These are phyloP conservation scores for Sesbania bispinosa DNA, from an alignment of 306 rosid species.

Conservation along the genomic window DNA sequence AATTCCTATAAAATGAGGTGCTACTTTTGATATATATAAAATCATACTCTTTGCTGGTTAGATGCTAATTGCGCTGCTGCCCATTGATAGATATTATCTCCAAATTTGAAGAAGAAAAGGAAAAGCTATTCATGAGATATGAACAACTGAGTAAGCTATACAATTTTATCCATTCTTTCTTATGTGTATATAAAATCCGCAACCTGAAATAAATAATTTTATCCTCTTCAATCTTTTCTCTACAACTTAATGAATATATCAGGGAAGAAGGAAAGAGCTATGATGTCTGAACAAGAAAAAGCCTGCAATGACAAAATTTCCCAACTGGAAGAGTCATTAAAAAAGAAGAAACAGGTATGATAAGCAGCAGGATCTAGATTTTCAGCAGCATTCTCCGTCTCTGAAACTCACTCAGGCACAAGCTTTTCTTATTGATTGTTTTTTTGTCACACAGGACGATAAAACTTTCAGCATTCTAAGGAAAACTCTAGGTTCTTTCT, in stretches of 20 bases:
- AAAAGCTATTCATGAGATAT: conserved; percentile 64
- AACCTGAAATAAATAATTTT: not conserved
- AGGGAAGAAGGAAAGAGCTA: conserved; percentile 77
- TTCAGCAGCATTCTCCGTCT: not conserved
- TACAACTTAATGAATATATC: conserved; percentile 23
- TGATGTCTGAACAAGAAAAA: conserved; percentile 76
- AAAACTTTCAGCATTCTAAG: conserved; percentile 83
- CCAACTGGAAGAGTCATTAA: conserved; percentile 73
- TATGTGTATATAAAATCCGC: not conserved
- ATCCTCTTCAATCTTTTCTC: not conserved
- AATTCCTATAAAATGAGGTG: not conserved
- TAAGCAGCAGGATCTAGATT: conserved; percentile 10
- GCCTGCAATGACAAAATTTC: conserved; percentile 66
- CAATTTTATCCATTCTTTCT: not conserved
- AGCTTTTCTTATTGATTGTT: not conserved
- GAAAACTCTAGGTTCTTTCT: conserved; percentile 84
- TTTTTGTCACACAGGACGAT: conserved; percentile 58
- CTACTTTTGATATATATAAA: not conserved
- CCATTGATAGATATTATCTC: conserved; percentile 60
- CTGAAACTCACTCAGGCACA: too few species aligned
- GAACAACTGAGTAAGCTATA: conserved; percentile 81
- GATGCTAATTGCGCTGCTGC: not conserved
- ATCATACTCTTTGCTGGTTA: conserved; percentile 3
- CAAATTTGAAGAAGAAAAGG: conserved; percentile 88
- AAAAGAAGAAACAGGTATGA: conserved; percentile 79